Evolutionary conservation across 495 filamentous ascomycete genomes (phyloP).

Genomic region (Hypoxylon trugodes): DNA sequence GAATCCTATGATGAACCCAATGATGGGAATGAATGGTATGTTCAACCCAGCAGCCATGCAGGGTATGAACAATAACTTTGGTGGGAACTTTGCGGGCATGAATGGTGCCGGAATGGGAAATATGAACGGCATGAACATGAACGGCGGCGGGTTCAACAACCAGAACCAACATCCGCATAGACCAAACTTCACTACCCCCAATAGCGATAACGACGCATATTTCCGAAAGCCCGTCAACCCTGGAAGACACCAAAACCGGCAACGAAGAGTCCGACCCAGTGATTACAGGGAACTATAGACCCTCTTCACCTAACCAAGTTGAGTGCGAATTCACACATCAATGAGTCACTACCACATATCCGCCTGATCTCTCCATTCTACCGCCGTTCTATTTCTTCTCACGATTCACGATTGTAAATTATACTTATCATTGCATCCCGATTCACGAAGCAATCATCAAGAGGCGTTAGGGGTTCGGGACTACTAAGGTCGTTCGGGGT

Average conservation of each 20-base stretch:
- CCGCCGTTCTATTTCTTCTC: conserved; percentile 2
- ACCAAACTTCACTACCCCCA: conserved; percentile 73
- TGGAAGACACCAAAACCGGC: conserved; percentile 83
- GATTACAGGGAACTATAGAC: conserved; percentile 85
- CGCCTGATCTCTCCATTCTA: not conserved
- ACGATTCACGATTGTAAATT: conserved; percentile 28
- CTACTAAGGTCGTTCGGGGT: no score
- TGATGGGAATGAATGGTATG: conserved; percentile 54
- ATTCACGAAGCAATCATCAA: conserved; percentile 13
- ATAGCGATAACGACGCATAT: conserved; percentile 90
- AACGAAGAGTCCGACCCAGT: conserved; percentile 79
- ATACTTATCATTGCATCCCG: conserved; percentile 29
- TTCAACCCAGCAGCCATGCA: conserved; percentile 64
- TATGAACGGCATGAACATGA: conserved; percentile 41
- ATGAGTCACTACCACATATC: not conserved
- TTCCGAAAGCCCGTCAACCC: conserved; percentile 97
- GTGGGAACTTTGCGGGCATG: conserved; percentile 50
- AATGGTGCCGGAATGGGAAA: conserved; percentile 56
- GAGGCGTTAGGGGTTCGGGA: conserved; percentile 26
- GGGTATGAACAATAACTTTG: conserved; percentile 60
- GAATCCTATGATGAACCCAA: conserved; percentile 64
- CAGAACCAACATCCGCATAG: conserved; percentile 52
- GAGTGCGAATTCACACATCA: not conserved
- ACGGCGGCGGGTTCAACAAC: conserved; percentile 46
- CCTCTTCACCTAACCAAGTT: not conserved